Percentiles rank a stretch among this genome's conserved stretches.
These are phyloP conservation scores for Ceratocystis cacaofunesta DNA, from an alignment of 2,329 filamentous ascomycete genomes.

Conservation along the genomic window DNA sequence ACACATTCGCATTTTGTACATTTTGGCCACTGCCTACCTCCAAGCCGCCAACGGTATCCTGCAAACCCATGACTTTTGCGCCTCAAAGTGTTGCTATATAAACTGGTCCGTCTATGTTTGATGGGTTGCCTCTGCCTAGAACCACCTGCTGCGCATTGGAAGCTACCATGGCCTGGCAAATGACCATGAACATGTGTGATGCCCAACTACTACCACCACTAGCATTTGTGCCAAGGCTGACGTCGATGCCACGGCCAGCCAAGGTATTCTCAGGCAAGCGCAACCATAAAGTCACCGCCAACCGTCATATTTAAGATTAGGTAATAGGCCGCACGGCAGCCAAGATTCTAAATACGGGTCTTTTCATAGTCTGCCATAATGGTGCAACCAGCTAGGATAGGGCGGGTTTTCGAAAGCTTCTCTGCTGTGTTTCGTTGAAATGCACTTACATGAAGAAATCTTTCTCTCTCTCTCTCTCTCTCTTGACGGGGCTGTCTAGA, in stretches of 20 bases:
- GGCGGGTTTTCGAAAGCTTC: slow-evolving; percentile 34
- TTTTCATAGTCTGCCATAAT: slow-evolving; percentile 44
- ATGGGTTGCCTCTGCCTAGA: slow-evolving; percentile 29
- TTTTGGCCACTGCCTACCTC: slow-evolving; percentile 47
- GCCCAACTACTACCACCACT: slow-evolving; percentile 50
- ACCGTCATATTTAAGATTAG: slow-evolving; percentile 50
- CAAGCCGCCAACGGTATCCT: slow-evolving; percentile 40
- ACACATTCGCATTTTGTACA: slow-evolving; percentile 23
- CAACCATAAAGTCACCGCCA: slow-evolving; percentile 47
- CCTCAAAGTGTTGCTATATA: slow-evolving; percentile 48
- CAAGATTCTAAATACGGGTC: slow-evolving; percentile 29
- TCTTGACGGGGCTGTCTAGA: slow-evolving; percentile 37
- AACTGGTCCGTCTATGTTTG: slow-evolving; percentile 39
- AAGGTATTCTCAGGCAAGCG: slow-evolving; percentile 43
- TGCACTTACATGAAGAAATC: slow-evolving; percentile 48
- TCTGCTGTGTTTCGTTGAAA: slow-evolving; percentile 47
- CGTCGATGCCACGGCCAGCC: slow-evolving; percentile 40
- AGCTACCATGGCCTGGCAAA: slow-evolving; percentile 43
- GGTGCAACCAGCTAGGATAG: slow-evolving; percentile 53
- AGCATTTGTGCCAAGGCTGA: slow-evolving; percentile 52
- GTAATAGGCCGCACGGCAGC: slow-evolving; percentile 49
- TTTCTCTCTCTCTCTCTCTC: slow-evolving; percentile 27
- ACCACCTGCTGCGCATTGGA: slow-evolving; percentile 33
- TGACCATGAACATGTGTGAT: slow-evolving; percentile 42
- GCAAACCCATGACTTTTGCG: slow-evolving; percentile 41